These are phyloP conservation scores for Puccinellia tenuiflora DNA, from an alignment of 176 grass and related monocot species.

Conservation along the genomic window DNA sequence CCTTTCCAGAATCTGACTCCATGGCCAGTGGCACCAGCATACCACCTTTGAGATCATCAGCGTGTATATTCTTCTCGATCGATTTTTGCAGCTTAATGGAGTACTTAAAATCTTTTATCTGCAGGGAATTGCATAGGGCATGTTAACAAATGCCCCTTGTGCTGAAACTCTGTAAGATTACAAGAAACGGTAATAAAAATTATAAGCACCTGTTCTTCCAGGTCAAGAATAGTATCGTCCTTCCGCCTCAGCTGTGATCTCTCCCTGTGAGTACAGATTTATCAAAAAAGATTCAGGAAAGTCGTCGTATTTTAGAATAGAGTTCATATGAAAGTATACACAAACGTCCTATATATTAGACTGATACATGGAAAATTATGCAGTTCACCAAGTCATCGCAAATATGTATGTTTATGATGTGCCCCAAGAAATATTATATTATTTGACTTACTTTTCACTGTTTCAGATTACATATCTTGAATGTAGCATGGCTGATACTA, in stretches of 20 bases:
- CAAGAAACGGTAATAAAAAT: neutral
- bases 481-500: neutral
- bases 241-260: constrained; percentile 46
- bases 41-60: constrained; percentile 61
- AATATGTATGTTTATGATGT: neutral
- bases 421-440: neutral
- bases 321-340: neutral
- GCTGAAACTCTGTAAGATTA: neutral
- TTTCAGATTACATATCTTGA: neutral
- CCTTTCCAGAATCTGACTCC: constrained; percentile 37
- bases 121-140: neutral
- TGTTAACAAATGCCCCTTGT: neutral
- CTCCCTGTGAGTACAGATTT: constrained; percentile 30
- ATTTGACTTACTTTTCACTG: neutral
- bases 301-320: neutral
- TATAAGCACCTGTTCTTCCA: constrained; percentile 73
- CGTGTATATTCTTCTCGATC: constrained; percentile 48
- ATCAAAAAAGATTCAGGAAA: neutral
- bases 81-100: constrained; percentile 76
- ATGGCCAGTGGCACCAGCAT: constrained; percentile 66
- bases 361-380: neutral
- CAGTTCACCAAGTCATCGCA: neutral
- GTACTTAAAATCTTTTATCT: constrained; percentile 86
- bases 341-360: neutral
- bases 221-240: constrained; percentile 65